These are phyloP conservation scores for Pyracantha coccinea DNA, from an alignment of 331 rosid genomes.

Conservation along the genomic window DNA sequence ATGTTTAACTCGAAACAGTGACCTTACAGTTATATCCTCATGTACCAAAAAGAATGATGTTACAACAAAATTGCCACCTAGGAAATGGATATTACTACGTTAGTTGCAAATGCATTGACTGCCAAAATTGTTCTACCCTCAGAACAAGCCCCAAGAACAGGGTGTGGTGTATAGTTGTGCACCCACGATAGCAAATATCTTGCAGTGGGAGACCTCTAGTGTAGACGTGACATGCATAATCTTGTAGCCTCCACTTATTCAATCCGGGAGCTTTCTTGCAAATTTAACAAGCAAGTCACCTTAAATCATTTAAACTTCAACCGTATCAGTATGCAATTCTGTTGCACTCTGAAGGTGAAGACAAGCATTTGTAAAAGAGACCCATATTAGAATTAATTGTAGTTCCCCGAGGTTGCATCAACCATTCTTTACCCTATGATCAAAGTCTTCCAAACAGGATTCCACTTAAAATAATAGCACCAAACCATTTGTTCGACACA, in stretches of 20 bases:
- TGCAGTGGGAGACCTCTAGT: background rate
- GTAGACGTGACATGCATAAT: background rate
- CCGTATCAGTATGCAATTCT: background rate
- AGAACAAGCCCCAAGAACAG: background rate
- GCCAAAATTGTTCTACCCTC: too few relatives aligned
- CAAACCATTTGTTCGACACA: slow-evolving; percentile 96
- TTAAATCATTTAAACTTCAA: background rate
- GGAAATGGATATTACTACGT: background rate
- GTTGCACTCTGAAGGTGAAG: background rate
- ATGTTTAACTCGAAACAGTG: background rate
- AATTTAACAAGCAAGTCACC: background rate
- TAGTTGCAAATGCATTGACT: background rate
- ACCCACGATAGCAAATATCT: background rate
- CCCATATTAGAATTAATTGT: background rate
- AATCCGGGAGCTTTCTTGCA: background rate
- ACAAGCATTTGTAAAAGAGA: too few relatives aligned
- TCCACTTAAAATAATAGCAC: slow-evolving; percentile 80
- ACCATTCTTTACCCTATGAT: slow-evolving; percentile 27
- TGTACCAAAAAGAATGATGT: background rate
- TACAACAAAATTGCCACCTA: too few relatives aligned
- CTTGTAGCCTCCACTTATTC: background rate
- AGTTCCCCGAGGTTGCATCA: too few relatives aligned
- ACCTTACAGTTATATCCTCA: background rate
- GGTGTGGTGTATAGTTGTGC: background rate
- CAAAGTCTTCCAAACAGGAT: slow-evolving; percentile 61